Percentiles rank a stretch among this genome's conserved stretches.
These are phyloP conservation scores for Colletotrichum sp. DNA, from an alignment of 2,329 filamentous ascomycete species.

Conservation along the genomic window DNA sequence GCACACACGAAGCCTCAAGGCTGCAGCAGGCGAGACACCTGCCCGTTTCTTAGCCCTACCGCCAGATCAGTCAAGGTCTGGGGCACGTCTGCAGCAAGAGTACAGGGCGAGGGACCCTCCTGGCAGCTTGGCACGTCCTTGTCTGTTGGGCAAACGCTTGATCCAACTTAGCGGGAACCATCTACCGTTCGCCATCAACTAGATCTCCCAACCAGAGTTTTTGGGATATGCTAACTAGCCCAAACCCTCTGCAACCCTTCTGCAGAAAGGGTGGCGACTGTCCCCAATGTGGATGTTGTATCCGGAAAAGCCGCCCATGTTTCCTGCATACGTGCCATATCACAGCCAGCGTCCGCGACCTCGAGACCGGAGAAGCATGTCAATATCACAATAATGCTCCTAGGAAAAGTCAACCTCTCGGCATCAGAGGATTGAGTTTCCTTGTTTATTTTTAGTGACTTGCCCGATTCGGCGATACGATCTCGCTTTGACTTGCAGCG, in stretches of 20 bases:
- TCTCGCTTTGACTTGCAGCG: neutral
- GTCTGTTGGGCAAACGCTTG: neutral
- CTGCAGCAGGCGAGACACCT: constrained; percentile 14
- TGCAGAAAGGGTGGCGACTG: neutral
- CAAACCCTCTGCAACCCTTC: neutral
- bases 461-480: neutral
- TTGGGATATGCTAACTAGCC: neutral
- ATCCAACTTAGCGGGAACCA: neutral
- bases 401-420: neutral
- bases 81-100: neutral
- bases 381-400: neutral
- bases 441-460: neutral
- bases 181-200: neutral
- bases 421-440: neutral
- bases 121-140: constrained; percentile 1
- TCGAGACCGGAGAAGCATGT: neutral
- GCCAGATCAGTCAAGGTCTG: neutral
- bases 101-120: neutral
- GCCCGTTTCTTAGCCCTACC: constrained; percentile 6
- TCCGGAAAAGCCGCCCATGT: neutral
- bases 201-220: neutral
- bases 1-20: neutral
- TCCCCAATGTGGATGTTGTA: neutral
- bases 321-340: neutral
- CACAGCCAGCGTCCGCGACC: neutral